A percentile compares a stretch with the other conserved stretches of the same genome.
Conservation (phyloP, 495 filamentous ascomycete species). For the Evernia prunastri region DNA sequence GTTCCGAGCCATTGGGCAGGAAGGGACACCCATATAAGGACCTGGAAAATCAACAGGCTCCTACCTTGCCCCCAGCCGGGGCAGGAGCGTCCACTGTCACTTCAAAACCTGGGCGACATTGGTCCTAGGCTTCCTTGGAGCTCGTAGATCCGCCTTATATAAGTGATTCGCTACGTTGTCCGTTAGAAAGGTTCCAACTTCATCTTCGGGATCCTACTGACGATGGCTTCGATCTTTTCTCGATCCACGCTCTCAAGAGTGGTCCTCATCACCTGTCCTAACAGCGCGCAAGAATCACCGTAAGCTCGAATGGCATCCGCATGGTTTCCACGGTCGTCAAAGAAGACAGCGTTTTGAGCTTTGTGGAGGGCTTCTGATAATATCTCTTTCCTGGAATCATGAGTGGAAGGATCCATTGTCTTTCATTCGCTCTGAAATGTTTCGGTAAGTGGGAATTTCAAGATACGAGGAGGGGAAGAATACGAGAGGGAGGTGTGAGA, state of each 20-base stretch:
- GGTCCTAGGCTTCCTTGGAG: conserved; percentile 10
- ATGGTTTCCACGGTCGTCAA: conserved; percentile 8
- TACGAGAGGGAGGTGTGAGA: not conserved
- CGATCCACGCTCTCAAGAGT: conserved; percentile 1
- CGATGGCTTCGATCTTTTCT: conserved; percentile 12
- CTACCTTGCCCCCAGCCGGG: not conserved
- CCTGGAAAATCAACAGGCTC: too few species aligned
- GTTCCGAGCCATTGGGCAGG: too few species aligned
- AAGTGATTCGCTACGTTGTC: conserved; percentile 3
- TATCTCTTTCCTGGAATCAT: not conserved
- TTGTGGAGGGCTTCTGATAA: conserved; percentile 13
- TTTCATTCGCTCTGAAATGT: not conserved
- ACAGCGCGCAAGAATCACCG: conserved; percentile 9
- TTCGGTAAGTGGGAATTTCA: not conserved
- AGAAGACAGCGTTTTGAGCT: conserved; percentile 13
- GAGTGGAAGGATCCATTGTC: conserved; percentile 3
- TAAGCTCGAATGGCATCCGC: conserved; percentile 11
- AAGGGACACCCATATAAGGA: too few species aligned
- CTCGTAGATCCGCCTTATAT: conserved; percentile 14
- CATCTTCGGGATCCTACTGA: not conserved
- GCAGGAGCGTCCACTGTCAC: not conserved
- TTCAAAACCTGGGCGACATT: conserved; percentile 5
- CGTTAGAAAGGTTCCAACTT: not conserved
- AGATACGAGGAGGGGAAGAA: not conserved
- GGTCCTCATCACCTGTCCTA: conserved; percentile 16